Base-by-base conservation (phyloP, 2,329 filamentous ascomycete species). In the Xylariaceae sp. region DNA sequence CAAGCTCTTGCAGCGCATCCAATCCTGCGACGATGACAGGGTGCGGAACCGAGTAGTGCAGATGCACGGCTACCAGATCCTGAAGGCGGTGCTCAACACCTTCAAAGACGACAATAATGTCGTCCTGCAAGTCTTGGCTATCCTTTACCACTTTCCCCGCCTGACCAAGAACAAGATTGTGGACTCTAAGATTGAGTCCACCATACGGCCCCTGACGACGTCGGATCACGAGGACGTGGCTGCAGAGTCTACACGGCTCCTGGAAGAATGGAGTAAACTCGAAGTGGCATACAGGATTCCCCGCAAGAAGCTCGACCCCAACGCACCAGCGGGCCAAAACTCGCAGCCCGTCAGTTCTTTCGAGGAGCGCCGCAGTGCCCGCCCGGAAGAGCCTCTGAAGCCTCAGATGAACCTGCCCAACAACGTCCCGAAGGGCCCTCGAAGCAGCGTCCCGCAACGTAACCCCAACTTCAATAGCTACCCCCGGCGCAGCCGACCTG, bases 91-190 rank as follows among this genome's bases (percentile, higher is more conserved):
- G 5, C 72, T 98, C 38, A 81, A 80, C 48, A 83, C 84, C 17
- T 98, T 90, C 71, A 80, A 81, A 47, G 84, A 88, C n/a, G 92
- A 97, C 59, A 74, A 82, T 60, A 95, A 96, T 52, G 81, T 97
- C 18, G 79, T 94, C 26, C 67, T 94, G 46, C 92, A 97, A 63
- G 82, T 95, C 18, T 72, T 98, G 46, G 83, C 92, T 49, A 88
- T 98, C 39, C 74, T 98, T 14, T 83, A 94, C 61, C 83, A 81
- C 48, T 84, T 97, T 49, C 92, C 92, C 1, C 83, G 90, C 8
- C 70, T 97, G 34, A 97, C 92, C 14, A 83, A 88, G 43, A 98
- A 98, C 70, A 98, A 98, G 65, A 96, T 98, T 42, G 82, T 86
- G 50, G 89, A 95, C 55, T 94, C 92, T 7, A 94, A 94, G 55